Evolutionary conservation across 108 stramenopile genomes (phyloP).

Genomic region (Fragilariopsis cylindrus): DNA sequence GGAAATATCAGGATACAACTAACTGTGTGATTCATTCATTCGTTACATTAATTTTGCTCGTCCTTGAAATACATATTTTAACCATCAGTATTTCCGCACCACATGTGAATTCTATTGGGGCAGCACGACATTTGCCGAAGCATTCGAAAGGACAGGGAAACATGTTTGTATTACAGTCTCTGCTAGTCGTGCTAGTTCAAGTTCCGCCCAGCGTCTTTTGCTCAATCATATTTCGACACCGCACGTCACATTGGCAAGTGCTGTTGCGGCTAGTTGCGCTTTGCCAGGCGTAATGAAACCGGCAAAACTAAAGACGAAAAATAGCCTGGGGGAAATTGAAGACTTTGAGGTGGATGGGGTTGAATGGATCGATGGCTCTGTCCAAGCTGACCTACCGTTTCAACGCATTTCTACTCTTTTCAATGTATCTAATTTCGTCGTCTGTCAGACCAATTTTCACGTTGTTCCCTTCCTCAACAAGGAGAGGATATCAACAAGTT

Average conservation of each 20-base stretch:
- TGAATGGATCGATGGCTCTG: conserved; percentile 93
- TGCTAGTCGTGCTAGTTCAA: conserved; percentile 75
- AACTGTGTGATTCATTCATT: neutral
- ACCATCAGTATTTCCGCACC: conserved; percentile 37
- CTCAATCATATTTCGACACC: conserved; percentile 94
- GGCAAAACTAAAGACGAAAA: conserved; percentile 84
- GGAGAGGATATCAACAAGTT: conserved; percentile 65
- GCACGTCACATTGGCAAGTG: conserved; percentile 85
- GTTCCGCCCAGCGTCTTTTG: conserved; percentile 81
- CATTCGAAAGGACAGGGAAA: conserved; percentile 87
- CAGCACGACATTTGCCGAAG: conserved; percentile 90
- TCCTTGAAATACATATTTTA: no score
- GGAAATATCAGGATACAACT: neutral
- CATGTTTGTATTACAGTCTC: conserved; percentile 94
- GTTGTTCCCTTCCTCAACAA: conserved; percentile 89
- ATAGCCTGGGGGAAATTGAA: conserved; percentile 69
- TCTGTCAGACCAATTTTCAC: conserved; percentile 93
- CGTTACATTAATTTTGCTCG: no score
- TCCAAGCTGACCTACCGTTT: conserved; percentile 93
- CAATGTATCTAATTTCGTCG: conserved; percentile 88
- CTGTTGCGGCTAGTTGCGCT: conserved; percentile 90
- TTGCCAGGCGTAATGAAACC: conserved; percentile 92
- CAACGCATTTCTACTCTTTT: conserved; percentile 90
- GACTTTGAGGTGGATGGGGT: conserved; percentile 95
- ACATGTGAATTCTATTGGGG: conserved; percentile 90